phyloP scores from a whole-genome alignment of 106 monocot genomes.

The Acorus gramineus region DNA sequence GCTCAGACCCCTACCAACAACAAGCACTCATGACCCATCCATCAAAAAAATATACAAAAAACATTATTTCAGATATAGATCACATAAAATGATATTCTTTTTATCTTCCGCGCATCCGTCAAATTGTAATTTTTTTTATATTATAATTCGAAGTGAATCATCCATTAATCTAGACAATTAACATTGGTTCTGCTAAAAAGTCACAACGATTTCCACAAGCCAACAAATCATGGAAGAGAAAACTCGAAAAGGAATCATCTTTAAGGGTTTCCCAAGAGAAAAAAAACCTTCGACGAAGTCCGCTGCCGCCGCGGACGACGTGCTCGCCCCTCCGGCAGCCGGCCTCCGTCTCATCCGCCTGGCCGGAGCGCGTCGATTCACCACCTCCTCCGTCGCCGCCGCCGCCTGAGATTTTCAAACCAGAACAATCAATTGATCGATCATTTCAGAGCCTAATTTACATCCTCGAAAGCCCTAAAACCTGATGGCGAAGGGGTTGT shows the following conservation, averaged over 20 bases:
- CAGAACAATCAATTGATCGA: too few species aligned
- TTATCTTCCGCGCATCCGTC: too few species aligned
- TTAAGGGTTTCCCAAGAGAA: background rate
- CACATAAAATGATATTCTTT: too few species aligned
- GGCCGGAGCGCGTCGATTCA: slow-evolving; percentile 30
- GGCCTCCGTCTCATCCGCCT: slow-evolving; percentile 70
- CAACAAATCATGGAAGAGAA: background rate
- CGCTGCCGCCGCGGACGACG: slow-evolving; percentile 48
- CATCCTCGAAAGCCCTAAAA: background rate
- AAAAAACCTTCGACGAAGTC: slow-evolving; percentile 28
- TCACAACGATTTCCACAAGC: background rate
- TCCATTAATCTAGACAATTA: too few species aligned
- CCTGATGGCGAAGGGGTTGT: background rate
- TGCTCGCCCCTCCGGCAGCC: slow-evolving; percentile 16
- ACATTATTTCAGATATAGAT: too few species aligned
- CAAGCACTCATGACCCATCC: too few species aligned
- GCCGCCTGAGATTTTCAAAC: too few species aligned
- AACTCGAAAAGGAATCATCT: background rate
- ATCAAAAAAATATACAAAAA: too few species aligned
- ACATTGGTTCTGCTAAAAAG: background rate
- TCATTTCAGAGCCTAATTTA: slow-evolving; percentile 8
- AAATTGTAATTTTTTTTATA: too few species aligned
- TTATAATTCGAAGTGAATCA: too few species aligned
- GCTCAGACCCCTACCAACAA: too few species aligned
- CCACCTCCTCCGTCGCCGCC: slow-evolving; percentile 26